Percentiles rank a stretch among this genome's conserved stretches.
Evolutionary conservation across 2,329 filamentous ascomycete species (phyloP).

Genomic region (Tolypocladium endophyticum): DNA sequence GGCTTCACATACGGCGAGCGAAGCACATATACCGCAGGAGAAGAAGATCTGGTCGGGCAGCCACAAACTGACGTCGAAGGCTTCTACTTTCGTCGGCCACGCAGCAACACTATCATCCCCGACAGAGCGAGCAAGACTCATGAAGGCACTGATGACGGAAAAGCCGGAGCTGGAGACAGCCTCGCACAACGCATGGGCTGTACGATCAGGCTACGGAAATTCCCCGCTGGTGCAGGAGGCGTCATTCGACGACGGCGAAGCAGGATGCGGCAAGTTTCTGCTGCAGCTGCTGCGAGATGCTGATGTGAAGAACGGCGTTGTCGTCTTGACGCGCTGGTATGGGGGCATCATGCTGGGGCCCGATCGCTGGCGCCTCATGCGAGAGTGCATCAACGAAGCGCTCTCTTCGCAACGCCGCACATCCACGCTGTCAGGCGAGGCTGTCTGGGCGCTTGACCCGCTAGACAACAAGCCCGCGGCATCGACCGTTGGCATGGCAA

Average conservation of each 20-base stretch:
- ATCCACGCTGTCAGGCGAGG: conserved; percentile 32
- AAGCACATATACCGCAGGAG: conserved; percentile 9
- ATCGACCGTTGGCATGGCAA: conserved; percentile 48
- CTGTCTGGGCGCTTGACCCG: conserved; percentile 50
- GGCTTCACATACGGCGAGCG: conserved; percentile 4
- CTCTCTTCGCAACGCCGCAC: conserved; percentile 36
- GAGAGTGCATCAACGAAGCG: conserved; percentile 42
- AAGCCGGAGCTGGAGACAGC: conserved; percentile 42
- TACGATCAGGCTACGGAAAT: conserved; percentile 21
- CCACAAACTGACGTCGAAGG: conserved; percentile 37
- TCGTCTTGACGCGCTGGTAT: conserved; percentile 53
- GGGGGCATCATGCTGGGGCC: conserved; percentile 51
- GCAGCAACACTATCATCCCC: conserved; percentile 24
- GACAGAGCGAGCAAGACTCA: conserved; percentile 30
- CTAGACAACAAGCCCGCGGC: conserved; percentile 35
- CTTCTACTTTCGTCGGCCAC: conserved; percentile 48
- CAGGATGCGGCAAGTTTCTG: conserved; percentile 45
- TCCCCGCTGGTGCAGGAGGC: conserved; percentile 35
- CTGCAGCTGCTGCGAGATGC: conserved; percentile 42
- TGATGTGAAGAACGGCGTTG: conserved; percentile 38
- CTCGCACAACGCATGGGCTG: conserved; percentile 48
- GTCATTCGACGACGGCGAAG: conserved; percentile 52
- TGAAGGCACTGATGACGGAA: conserved; percentile 36
- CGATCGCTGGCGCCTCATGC: conserved; percentile 53
- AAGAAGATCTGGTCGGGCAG: conserved; percentile 38